phyloP scores from a whole-genome alignment of 1,139 yeast species.

The Yamadazyma spencermartinsiae region DNA sequence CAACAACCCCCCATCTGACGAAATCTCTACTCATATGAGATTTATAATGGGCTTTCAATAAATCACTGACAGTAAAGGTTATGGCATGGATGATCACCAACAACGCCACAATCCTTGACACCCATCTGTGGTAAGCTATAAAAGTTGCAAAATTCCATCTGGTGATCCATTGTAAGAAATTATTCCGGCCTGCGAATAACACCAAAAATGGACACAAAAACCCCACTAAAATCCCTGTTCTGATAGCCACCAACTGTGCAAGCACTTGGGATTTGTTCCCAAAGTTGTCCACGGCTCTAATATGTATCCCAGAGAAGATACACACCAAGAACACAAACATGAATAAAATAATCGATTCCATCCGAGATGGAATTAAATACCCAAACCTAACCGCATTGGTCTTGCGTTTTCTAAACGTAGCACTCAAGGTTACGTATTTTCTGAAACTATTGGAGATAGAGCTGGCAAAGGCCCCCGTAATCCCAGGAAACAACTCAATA shows the following conservation, averaged over 20 bases:
- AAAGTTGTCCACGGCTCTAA: conserved; percentile 22
- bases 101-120: conserved; percentile 24
- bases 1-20: conserved; percentile 51
- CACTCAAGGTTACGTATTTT: conserved; percentile 33
- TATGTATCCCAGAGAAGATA: conserved; percentile 31
- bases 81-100: conserved; percentile 27
- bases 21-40: conserved; percentile 30
- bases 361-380: conserved; percentile 29
- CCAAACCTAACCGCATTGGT: conserved; percentile 21
- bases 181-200: conserved; percentile 35
- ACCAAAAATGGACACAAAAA: conserved; percentile 27
- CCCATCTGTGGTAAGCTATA: conserved; percentile 32
- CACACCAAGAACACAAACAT: conserved; percentile 48
- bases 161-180: conserved; percentile 32
- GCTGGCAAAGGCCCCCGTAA: conserved; percentile 24
- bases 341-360: conserved; percentile 27
- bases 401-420: conserved; percentile 27
- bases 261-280: conserved; percentile 19
- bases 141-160: conserved; percentile 33
- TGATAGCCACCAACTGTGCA: conserved; percentile 24
- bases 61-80: conserved; percentile 20
- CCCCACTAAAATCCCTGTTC: conserved; percentile 31
- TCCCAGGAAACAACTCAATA: conserved; percentile 28
- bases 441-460: conserved; percentile 29
- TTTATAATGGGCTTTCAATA: conserved; percentile 16